Evolutionary conservation across 176 grass and related monocot genomes (phyloP).

Genomic region (Alopecurus myosuroides): DNA sequence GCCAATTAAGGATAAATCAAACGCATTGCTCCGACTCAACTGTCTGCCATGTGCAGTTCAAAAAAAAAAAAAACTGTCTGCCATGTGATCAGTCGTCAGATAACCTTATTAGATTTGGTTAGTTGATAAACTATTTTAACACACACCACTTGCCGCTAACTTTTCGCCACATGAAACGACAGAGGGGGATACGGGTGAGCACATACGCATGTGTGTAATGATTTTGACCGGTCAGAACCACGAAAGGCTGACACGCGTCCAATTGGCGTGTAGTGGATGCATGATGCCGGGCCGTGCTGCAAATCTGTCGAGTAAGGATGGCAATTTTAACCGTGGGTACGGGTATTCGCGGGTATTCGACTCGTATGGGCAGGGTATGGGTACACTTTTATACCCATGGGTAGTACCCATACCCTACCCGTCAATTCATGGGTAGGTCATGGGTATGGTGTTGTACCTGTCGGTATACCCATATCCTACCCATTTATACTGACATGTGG

Average conservation of each 20-base stretch:
- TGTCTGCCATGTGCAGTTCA: no score
- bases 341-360: no score
- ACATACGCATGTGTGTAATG: neutral
- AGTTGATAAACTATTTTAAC: neutral
- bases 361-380: no score
- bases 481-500: no score
- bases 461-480: no score
- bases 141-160: neutral
- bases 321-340: no score
- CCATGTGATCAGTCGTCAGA: neutral
- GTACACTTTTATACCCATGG: no score
- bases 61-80: neutral
- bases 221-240: neutral
- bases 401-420: no score
- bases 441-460: no score
- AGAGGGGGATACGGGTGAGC: no score
- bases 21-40: neutral
- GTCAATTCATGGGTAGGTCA: no score
- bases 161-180: neutral
- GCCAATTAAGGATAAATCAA: neutral
- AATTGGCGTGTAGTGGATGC: neutral
- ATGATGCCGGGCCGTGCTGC: neutral
- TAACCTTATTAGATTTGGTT: constrained; percentile 10
- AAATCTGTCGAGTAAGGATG: no score
- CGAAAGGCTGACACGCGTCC: neutral